Base-by-base conservation (phyloP, 192 early-diverging fungal species). In the Rhizophagus clarus region DNA sequence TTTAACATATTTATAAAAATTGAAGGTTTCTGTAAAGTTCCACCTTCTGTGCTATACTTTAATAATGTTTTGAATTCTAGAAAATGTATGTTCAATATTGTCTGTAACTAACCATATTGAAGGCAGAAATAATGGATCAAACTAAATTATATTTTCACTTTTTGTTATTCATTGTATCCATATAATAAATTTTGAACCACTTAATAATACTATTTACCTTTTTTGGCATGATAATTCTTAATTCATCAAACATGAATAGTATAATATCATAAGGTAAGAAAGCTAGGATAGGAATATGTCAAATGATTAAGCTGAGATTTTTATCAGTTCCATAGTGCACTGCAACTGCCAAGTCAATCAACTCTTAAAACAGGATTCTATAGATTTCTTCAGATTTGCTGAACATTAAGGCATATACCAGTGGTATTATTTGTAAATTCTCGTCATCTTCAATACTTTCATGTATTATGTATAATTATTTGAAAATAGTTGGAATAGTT, bases 111-210 rank as follows among this genome's bases (percentile, higher is more conserved):
- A 69, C 67, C 67, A 69, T 12, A 69, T 26, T 3, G 28, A 15
- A 17, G 67, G 67, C 26, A 26, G 67, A 69, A 69, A 69, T 69
- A 69, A 29, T 29, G 67, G 67, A 15, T 12, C 12, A 28, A 26
- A 15, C 34, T 26, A 26, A 28, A 69, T 69, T 69, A 69, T 26
- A 69, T 69, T 69, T 28, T 15, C 67, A 69, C 26, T 29, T 28
- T 26, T 69, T 69, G 28, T 26, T 69, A 69, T 69, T 26, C 67
- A 26, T 37, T 26, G 4, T 69, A 69, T 29, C 28, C 60, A 61
- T 24, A 70, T 32, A 70, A 70, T 32, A 29, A 70, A 29, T 29
- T 70, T 70, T 29, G 37, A 70, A 32, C 67, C 67, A 70, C 68
- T 70, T 4, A 26, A 69, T 29, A 34, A 69, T 69, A 26, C 26